Percentiles rank a stretch among this genome's conserved stretches.
phyloP scores from a whole-genome alignment of 2,329 filamentous ascomycete species.

The Teratosphaeria zuluensis region DNA sequence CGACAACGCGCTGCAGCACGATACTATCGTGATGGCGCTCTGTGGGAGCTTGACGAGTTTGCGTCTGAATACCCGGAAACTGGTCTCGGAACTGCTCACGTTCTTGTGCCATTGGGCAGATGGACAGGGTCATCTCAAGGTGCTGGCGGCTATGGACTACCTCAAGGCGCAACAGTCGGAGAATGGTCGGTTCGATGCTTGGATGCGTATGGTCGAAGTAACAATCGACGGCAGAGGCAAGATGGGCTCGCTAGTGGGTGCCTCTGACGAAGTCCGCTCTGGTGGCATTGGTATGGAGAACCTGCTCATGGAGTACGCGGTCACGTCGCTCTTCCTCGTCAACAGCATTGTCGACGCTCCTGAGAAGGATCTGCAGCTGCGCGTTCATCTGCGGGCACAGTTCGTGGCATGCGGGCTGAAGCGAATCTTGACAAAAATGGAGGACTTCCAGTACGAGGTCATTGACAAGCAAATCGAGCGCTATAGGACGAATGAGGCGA shows the following conservation, averaged over 20 bases:
- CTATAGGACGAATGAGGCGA: constrained; percentile 87
- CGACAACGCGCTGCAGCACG: constrained; percentile 84
- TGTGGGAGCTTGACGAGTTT: constrained; percentile 80
- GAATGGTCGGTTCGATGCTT: constrained; percentile 91
- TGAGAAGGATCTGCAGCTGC: constrained; percentile 76
- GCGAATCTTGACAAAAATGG: constrained; percentile 91
- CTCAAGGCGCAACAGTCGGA: constrained; percentile 82
- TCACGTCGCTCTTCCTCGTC: constrained; percentile 86
- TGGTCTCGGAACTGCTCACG: constrained; percentile 91
- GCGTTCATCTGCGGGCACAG: constrained; percentile 89
- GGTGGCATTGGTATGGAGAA: constrained; percentile 99
- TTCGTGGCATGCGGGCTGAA: constrained; percentile 95
- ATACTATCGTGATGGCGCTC: constrained; percentile 80
- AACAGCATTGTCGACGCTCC: constrained; percentile 95
- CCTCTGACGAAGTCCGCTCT: constrained; percentile 89
- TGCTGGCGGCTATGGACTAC: constrained; percentile 84
- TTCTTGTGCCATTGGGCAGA: constrained; percentile 93
- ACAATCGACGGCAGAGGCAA: constrained; percentile 94
- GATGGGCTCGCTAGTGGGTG: constrained; percentile 95
- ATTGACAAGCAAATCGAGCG: constrained; percentile 97
- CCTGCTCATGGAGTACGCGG: constrained; percentile 95
- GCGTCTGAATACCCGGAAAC: constrained; percentile 80
- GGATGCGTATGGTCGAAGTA: constrained; percentile 97
- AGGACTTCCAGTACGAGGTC: constrained; percentile 93
- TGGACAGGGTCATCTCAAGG: constrained; percentile 81